Conservation (phyloP, 805 yeast species). For the Candida tibetensis region DNA sequence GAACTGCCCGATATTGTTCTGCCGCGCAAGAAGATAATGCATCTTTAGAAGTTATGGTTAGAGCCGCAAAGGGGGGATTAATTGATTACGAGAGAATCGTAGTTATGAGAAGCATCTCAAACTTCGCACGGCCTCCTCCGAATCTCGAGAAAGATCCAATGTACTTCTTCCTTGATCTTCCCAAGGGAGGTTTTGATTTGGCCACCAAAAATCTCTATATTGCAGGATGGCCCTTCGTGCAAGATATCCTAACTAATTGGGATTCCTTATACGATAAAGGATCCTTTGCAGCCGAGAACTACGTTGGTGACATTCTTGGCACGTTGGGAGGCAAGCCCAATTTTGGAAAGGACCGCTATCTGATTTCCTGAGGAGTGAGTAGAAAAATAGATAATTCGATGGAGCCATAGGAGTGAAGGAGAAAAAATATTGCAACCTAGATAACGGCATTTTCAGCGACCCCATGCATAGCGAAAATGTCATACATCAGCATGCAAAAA, state of each 20-base stretch:
- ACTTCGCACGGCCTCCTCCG: conserved; percentile 54
- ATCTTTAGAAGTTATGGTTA: conserved; percentile 53
- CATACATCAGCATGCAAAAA: too few relatives aligned
- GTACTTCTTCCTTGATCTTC: conserved; percentile 47
- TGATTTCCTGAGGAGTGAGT: neutral
- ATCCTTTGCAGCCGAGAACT: conserved; percentile 45
- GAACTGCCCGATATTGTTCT: conserved; percentile 56
- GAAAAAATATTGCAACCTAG: too few relatives aligned
- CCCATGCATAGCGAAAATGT: too few relatives aligned
- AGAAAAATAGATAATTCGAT: too few relatives aligned
- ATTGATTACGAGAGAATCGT: conserved; percentile 57
- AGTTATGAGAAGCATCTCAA: conserved; percentile 59
- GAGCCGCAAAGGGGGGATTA: conserved; percentile 52
- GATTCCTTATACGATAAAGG: conserved; percentile 27
- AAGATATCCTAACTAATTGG: conserved; percentile 53
- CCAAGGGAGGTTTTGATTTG: conserved; percentile 50
- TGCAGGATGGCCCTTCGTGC: conserved; percentile 54
- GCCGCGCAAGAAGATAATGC: conserved; percentile 72
- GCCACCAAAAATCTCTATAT: conserved; percentile 49
- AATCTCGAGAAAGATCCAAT: conserved; percentile 41
- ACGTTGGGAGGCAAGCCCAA: conserved; percentile 47
- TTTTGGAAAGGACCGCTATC: conserved; percentile 27
- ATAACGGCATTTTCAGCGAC: too few relatives aligned
- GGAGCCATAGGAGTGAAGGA: too few relatives aligned
- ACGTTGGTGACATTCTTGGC: conserved; percentile 60